Base-by-base conservation (phyloP, 768 basidiomycete species). In the Tulasnella sp. region DNA sequence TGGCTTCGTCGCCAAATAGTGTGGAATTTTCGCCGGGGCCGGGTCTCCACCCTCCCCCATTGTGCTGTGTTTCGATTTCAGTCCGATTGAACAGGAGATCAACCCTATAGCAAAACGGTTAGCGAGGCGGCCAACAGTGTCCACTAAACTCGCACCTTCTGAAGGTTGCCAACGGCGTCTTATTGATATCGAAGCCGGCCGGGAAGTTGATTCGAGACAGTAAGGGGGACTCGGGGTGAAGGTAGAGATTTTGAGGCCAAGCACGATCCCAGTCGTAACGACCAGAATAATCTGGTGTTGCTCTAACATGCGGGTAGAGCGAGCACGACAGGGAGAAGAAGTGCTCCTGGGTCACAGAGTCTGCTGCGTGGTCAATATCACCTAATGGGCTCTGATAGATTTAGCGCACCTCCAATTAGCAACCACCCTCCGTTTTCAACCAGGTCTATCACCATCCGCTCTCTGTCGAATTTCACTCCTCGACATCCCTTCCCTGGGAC, bases 401-500 rank as follows among this genome's bases (percentile, higher is more conserved):
- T 25, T 55, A 63, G 68, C 74, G 57, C 64, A 80, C 80, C 80
- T 27, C 83, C 83, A 6, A 84, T 65, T 6, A 84, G 62, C 14
- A 83, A 69, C 83, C 83, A 84, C 2, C 83, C 83, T 11, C 82
- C 83, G n/a, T 77, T 70, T 63, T 82, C 76, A 12, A 82, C 81
- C 64, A 84, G 67, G 60, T 81, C 75, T 57, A 68, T 71, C 40
- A 84, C 70, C 45, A 84, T 67, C 8, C 67, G 68, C 36, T 70
- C 72, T n/a, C 37, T 25, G 17, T 32, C 55, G n/a, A 19, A 31
- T 36, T 49, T 50, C 19, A 3, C 19, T 32, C 23, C 21, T n/a
- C n/a, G n/a, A n/a, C n/a, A n/a, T n/a, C n/a, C n/a, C n/a, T n/a
- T n/a, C 14, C 48, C 19, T n/a, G 49, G 49, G 12, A 21, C 32